Evolutionary conservation across 257 asterid genomes (phyloP).

Genomic region (Gynochthodes officinalis): DNA sequence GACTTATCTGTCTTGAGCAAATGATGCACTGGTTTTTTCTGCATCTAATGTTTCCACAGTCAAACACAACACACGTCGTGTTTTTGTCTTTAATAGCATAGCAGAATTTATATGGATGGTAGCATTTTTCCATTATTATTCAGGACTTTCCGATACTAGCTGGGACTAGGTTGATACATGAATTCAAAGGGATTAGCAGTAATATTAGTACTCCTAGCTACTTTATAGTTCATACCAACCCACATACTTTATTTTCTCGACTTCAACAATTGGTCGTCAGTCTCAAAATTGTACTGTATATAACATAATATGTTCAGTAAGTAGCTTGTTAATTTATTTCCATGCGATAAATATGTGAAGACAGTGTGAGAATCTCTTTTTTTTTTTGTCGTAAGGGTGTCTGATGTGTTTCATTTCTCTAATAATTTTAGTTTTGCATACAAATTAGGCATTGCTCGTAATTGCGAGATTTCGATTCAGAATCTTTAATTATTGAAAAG

Average conservation of each 20-base stretch:
- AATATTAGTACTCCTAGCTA: too few relatives aligned
- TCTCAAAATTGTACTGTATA: neutral
- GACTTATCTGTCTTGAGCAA: slow-evolving; percentile 5
- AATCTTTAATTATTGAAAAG: neutral
- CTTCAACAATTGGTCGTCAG: slow-evolving; percentile 1
- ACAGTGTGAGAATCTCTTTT: neutral
- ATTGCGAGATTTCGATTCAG: too few relatives aligned
- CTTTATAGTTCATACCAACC: neutral
- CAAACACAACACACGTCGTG: neutral
- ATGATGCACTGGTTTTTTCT: slow-evolving; percentile 3
- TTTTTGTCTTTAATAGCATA: slow-evolving; percentile 1
- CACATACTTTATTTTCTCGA: slow-evolving; percentile 5
- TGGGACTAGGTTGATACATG: neutral
- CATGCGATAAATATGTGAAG: neutral
- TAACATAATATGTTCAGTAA: neutral
- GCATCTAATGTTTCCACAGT: neutral
- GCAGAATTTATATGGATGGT: slow-evolving; percentile 5
- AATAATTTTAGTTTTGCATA: neutral
- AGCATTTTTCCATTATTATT: neutral
- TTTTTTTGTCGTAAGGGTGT: slow-evolving; percentile 1
- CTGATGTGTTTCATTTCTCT: slow-evolving; percentile 4
- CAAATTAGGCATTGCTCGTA: neutral
- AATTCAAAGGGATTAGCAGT: neutral
- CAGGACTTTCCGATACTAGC: neutral
- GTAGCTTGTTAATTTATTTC: slow-evolving; percentile 1